phyloP scores from a whole-genome alignment of 164 flowering plant species.

The Umbellularia californica region DNA sequence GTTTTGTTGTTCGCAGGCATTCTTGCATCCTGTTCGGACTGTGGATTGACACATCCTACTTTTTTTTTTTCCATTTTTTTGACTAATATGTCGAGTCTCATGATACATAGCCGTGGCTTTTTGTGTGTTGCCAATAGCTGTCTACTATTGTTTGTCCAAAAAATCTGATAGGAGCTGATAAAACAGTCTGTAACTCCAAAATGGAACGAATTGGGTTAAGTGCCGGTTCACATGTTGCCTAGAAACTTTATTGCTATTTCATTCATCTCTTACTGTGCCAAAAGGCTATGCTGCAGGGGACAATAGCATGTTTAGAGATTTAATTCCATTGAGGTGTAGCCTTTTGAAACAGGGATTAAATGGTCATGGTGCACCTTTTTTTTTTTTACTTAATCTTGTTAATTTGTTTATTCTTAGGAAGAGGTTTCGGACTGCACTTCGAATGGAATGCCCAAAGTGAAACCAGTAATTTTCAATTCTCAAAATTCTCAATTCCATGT shows the following conservation, averaged over 20 bases:
- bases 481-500: conserved; percentile 8
- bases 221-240: neutral
- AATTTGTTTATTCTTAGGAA: neutral
- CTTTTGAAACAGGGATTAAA: too few relatives aligned
- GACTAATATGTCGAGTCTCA: too few relatives aligned
- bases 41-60: too few relatives aligned
- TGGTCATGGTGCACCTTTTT: too few relatives aligned
- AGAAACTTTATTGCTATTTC: neutral
- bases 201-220: neutral
- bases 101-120: neutral
- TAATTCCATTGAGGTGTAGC: too few relatives aligned
- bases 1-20: too few relatives aligned
- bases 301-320: too few relatives aligned
- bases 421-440: neutral
- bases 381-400: too few relatives aligned
- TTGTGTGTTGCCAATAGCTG: neutral
- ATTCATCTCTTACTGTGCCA: neutral
- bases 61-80: too few relatives aligned
- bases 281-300: too few relatives aligned
- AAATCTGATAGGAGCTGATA: neutral
- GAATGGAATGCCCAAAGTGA: neutral
- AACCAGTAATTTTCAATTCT: neutral
- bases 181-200: neutral
- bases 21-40: too few relatives aligned
- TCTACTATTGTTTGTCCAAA: neutral